Conservation (phyloP, 1,284 basidiomycete species). For the Tetrapyrgos nigripes region DNA sequence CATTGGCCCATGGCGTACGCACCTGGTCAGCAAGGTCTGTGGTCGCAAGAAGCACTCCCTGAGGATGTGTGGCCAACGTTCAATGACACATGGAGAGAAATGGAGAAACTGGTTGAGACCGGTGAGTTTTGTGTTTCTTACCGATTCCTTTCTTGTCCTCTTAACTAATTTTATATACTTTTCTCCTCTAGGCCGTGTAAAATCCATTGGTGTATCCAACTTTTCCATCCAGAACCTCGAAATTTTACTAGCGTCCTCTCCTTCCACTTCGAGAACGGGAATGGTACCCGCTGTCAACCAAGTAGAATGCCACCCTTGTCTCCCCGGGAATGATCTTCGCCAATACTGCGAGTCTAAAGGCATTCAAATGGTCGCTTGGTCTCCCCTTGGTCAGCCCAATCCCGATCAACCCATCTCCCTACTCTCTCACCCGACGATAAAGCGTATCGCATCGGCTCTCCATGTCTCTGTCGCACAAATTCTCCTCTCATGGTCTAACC, state of each 20-base stretch:
- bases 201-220: conserved; percentile 73
- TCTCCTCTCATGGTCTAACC: conserved; percentile 56
- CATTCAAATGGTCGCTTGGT: conserved; percentile 74
- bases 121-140: conserved; percentile 23
- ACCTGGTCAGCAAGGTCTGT: conserved; percentile 8
- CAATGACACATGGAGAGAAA: conserved; percentile 58
- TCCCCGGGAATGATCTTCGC: conserved; percentile 63
- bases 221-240: conserved; percentile 63
- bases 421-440: conserved; percentile 34
- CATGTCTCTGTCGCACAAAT: conserved; percentile 55
- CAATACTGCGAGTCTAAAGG: conserved; percentile 61
- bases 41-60: conserved; percentile 6
- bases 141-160: background rate
- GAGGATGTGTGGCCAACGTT: conserved; percentile 56
- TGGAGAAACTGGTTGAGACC: conserved; percentile 56
- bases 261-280: too few relatives aligned
- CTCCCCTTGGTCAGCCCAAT: conserved; percentile 57
- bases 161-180: background rate
- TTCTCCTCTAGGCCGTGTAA: conserved; percentile 45
- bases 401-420: conserved; percentile 12
- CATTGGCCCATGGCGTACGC: conserved; percentile 58
- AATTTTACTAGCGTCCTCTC: conserved; percentile 43
- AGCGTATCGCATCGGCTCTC: conserved; percentile 52
- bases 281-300: conserved; percentile 64
- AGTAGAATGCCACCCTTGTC: too few relatives aligned